A percentile compares a stretch with the other conserved stretches of the same genome.
Evolutionary conservation across 805 yeast genomes (phyloP).

Genomic region (Wickerhamomyces pijperi): DNA sequence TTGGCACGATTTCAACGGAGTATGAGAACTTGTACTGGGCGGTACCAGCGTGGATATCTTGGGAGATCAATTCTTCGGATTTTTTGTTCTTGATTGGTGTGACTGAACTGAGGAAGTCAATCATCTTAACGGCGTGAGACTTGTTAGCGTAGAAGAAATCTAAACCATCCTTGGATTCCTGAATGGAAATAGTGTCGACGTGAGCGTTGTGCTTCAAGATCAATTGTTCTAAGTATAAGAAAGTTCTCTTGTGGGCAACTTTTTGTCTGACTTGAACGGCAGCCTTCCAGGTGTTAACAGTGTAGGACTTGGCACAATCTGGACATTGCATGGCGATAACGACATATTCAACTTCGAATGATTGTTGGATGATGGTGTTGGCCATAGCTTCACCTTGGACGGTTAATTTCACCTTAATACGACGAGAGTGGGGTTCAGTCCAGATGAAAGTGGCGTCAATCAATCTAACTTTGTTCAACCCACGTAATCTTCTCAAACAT

Average conservation of each 20-base stretch:
- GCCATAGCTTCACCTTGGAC: slow-evolving; percentile 96
- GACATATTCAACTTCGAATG: slow-evolving; percentile 86
- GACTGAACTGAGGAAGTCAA: slow-evolving; percentile 77
- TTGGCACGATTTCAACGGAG: slow-evolving; percentile 90
- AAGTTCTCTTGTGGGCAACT: slow-evolving; percentile 93
- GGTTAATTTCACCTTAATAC: slow-evolving; percentile 82
- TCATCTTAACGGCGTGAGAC: slow-evolving; percentile 89
- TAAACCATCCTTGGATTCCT: slow-evolving; percentile 87
- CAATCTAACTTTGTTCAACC: slow-evolving; percentile 73
- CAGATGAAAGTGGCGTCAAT: slow-evolving; percentile 93
- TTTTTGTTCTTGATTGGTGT: slow-evolving; percentile 76
- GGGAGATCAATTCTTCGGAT: slow-evolving; percentile 85
- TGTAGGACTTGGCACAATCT: slow-evolving; percentile 95
- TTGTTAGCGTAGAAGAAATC: slow-evolving; percentile 86
- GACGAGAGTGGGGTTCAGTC: slow-evolving; percentile 98
- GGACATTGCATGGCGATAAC: slow-evolving; percentile 96
- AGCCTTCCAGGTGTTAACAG: slow-evolving; percentile 97
- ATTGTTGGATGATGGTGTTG: slow-evolving; percentile 86
- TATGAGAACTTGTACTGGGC: slow-evolving; percentile 83
- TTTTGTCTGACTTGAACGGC: slow-evolving; percentile 96
- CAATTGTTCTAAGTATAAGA: slow-evolving; percentile 88
- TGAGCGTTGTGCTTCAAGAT: slow-evolving; percentile 90
- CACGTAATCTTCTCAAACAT: slow-evolving; percentile 79
- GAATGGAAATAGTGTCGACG: slow-evolving; percentile 83
- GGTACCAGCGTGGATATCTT: slow-evolving; percentile 85